Percentiles rank a stretch among this genome's conserved stretches.
These are phyloP conservation scores for Allomyces javanicus DNA, from an alignment of 192 early-diverging fungal genomes.

Conservation along the genomic window DNA sequence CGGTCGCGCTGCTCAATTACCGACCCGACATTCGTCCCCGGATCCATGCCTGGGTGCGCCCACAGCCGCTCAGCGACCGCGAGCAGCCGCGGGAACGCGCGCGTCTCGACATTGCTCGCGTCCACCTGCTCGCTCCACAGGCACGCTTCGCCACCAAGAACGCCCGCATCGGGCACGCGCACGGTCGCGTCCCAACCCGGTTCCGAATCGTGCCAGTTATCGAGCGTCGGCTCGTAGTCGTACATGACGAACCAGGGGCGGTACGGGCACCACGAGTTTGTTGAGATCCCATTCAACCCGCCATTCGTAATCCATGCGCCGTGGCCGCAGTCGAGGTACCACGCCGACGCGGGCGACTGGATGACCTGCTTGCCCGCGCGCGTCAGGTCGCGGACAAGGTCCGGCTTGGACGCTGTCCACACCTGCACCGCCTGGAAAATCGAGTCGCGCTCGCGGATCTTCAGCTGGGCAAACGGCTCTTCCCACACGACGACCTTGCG, in stretches of 20 bases:
- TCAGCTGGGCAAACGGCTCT: background rate
- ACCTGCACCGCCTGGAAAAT: constrained; percentile 4
- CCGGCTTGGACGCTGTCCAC: background rate
- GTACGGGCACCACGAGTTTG: constrained; percentile 57
- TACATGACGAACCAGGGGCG: constrained; percentile 57
- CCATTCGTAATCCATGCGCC: background rate
- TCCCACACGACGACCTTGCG: constrained; percentile 22
- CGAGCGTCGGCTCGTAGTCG: constrained; percentile 36
- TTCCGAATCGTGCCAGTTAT: constrained; percentile 25
- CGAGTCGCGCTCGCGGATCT: constrained; percentile 3
- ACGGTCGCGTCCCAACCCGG: constrained; percentile 6
- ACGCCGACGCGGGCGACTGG: background rate
- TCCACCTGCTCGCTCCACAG: constrained; percentile 54
- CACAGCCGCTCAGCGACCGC: constrained; percentile 15
- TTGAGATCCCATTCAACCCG: constrained; percentile 17
- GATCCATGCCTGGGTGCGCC: background rate
- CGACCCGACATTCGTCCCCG: background rate
- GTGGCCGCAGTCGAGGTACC: constrained; percentile 1
- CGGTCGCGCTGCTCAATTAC: background rate
- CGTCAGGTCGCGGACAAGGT: background rate
- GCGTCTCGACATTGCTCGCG: constrained; percentile 24
- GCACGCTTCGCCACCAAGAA: constrained; percentile 47
- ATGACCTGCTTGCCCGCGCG: background rate
- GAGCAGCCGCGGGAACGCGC: constrained; percentile 10
- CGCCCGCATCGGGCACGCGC: constrained; percentile 13